Evolutionary conservation across 2,329 filamentous ascomycete genomes (phyloP), one percentile per base, ranked within the genome.

Genomic region (Xylariaceae sp.): DNA sequence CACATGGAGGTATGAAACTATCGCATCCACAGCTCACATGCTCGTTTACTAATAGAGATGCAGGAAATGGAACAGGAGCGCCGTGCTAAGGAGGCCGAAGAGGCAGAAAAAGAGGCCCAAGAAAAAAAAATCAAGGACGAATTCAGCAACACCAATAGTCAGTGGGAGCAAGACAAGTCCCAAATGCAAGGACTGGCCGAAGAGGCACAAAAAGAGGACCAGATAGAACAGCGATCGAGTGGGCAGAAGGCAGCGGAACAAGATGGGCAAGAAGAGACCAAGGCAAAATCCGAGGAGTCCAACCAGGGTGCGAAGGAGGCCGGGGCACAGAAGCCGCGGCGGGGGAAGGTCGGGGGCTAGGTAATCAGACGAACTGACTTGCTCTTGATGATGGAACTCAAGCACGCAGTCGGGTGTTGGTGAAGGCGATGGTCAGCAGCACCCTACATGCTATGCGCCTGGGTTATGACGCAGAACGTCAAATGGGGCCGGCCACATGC

Each of bases 21-120:
- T 22, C 24, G 12, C 29, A 11, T 19, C 14, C 7, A 19, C 34
- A 22, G 7, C 15, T 7, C 13, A 14, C 6, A 13, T 10, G 16
- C 13, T 30, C 28, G n/a, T 5, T 11, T 36, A 16, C 37, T 46
- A 49, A 50, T 19, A 29, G 16, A 27, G 3, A 7, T 15, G 5
- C 44, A 89, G 75, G 88, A 95, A 62, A 95, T 96, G 90, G 90
- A 96, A 55, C 71, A 80, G 44, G 89, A 96, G 56, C 78, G 83
- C 35, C 72, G 84, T 43, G 78, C 77, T 17, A 82, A 80, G 30
- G 90, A 95, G 58, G 73, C 77, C 19, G 87, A 92, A 57, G 86
- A 93, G 53, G 73, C 76, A 46, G 77, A 81, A 40, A 80, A 81
- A 52, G 73, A 75, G 16, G 81, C 87, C 40, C 76, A 78, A 36